phyloP scores from a whole-genome alignment of 1,284 basidiomycete species.

The Hortiboletus rubellus region DNA sequence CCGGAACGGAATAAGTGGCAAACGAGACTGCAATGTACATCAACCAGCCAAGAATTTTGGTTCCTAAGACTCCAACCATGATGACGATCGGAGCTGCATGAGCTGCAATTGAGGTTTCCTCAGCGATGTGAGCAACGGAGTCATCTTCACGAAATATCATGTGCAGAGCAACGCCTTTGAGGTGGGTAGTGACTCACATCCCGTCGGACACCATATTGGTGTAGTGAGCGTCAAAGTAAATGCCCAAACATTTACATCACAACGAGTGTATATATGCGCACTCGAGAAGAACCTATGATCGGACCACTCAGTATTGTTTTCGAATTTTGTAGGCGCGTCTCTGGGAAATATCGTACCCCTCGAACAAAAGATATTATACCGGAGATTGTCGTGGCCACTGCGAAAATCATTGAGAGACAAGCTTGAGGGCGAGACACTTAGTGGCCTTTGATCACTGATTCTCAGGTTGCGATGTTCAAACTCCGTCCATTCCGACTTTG shows the following conservation, averaged over 20 bases:
- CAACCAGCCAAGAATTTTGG: conserved; percentile 65
- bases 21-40: conserved; percentile 60
- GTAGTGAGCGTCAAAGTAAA: conserved; percentile 26
- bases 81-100: conserved; percentile 74
- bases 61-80: conserved; percentile 56
- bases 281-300: conserved; percentile 42
- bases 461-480: background rate
- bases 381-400: conserved; percentile 57
- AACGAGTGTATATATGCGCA: background rate
- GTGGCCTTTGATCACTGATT: too few relatives aligned
- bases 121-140: conserved; percentile 70
- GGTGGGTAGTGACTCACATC: conserved; percentile 15
- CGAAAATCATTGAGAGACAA: too few relatives aligned
- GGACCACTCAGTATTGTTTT: conserved; percentile 67
- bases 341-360: conserved; percentile 55
- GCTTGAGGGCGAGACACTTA: too few relatives aligned
- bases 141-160: conserved; percentile 37
- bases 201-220: conserved; percentile 28
- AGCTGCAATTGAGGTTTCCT: conserved; percentile 66
- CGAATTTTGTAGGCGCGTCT: conserved; percentile 63
- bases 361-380: conserved; percentile 54
- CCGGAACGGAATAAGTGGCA: conserved; percentile 52
- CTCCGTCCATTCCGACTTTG: conserved; percentile 1
- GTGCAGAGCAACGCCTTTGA: background rate
- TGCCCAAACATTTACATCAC: conserved; percentile 40